Evolutionary conservation across 331 rosid genomes (phyloP).

Genomic region (Rhamnella rubrinervis): DNA sequence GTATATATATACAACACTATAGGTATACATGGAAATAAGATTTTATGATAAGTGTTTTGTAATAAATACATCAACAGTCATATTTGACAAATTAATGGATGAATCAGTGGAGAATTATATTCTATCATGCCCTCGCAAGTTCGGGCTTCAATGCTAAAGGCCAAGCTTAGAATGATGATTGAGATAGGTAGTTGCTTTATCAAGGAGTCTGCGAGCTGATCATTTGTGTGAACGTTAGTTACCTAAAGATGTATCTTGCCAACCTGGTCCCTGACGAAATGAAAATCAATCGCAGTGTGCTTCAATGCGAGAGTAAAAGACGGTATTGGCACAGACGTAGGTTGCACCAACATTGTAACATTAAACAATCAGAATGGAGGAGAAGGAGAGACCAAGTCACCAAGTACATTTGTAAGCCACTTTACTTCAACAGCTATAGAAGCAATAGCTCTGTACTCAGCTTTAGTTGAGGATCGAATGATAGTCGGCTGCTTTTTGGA

Average conservation of each 20-base stretch:
- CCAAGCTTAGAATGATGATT: no score
- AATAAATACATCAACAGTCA: no score
- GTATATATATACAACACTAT: no score
- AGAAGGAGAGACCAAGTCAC: not conserved
- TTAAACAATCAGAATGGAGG: not conserved
- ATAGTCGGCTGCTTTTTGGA: not conserved
- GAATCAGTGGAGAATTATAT: no score
- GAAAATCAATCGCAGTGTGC: not conserved
- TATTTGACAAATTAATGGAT: no score
- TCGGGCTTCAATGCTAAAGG: no score
- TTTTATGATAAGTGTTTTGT: no score
- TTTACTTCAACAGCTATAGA: not conserved
- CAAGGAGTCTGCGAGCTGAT: no score
- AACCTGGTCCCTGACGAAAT: not conserved
- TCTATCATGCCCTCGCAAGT: no score
- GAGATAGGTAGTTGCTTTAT: no score
- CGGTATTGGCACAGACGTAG: not conserved
- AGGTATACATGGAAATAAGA: no score
- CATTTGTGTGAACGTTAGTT: no score
- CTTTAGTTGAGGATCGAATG: not conserved
- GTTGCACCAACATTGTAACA: not conserved
- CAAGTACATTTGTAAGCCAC: fast-evolving
- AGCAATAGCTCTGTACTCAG: not conserved
- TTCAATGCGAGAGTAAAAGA: not conserved
- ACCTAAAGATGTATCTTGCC: fast-evolving